Evolutionary conservation across 768 basidiomycete genomes (phyloP).

Genomic region (Tricholomella constricta): DNA sequence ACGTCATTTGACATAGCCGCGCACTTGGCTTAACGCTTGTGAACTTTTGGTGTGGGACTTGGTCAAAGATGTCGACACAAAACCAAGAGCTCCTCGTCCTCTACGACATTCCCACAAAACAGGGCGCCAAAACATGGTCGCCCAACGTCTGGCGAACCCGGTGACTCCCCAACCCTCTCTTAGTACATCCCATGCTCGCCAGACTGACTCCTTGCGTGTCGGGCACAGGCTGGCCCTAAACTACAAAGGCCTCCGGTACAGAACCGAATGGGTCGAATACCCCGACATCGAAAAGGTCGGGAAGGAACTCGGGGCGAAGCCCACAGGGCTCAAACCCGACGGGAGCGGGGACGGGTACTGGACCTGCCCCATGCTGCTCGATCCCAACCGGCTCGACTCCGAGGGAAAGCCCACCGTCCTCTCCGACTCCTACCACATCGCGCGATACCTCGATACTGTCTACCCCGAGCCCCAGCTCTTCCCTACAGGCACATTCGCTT

Average conservation of each 20-base stretch:
- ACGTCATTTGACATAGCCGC: too few relatives aligned
- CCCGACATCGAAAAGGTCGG: constrained; percentile 40
- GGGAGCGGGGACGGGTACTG: constrained; percentile 13
- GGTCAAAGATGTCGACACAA: too few relatives aligned
- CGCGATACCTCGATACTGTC: constrained; percentile 15
- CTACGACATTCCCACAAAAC: constrained; percentile 15
- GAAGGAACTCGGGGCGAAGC: constrained; percentile 31
- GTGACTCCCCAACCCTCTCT: background rate
- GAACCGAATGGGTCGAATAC: constrained; percentile 43
- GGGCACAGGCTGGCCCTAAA: constrained; percentile 18
- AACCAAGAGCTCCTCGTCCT: constrained; percentile 4
- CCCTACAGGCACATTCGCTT: constrained; percentile 12
- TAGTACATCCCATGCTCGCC: background rate
- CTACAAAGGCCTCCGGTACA: constrained; percentile 31
- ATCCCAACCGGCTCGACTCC: constrained; percentile 13
- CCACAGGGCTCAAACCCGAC: constrained; percentile 22
- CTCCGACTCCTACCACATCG: constrained; percentile 17
- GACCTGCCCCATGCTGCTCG: constrained; percentile 16
- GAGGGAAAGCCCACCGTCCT: constrained; percentile 13
- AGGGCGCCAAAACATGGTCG: constrained; percentile 13
- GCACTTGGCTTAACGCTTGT: too few relatives aligned
- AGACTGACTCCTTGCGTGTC: background rate
- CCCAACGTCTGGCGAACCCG: constrained; percentile 17
- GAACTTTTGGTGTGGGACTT: too few relatives aligned
- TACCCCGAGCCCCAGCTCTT: constrained; percentile 21